Evolutionary conservation across 2,329 filamentous ascomycete genomes (phyloP).

Genomic region (Aspergillus alliaceus): DNA sequence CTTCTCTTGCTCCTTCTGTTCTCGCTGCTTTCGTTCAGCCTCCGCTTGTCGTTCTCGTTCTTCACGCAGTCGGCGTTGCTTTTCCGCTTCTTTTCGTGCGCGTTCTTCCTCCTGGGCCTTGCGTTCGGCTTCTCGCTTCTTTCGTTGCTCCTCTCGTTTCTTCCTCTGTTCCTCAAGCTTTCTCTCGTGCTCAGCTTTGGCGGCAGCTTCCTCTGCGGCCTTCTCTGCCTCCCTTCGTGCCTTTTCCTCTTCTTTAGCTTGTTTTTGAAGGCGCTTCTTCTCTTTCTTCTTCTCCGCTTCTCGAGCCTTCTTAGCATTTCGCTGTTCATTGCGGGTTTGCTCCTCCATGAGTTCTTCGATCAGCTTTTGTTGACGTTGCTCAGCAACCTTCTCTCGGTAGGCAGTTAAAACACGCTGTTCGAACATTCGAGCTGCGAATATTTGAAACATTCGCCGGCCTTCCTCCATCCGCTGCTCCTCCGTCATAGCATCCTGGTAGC

Average conservation of each 20-base stretch:
- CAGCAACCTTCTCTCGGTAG: slow-evolving; percentile 96
- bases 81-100: slow-evolving; percentile 80
- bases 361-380: slow-evolving; percentile 85
- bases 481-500: slow-evolving; percentile 81
- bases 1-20: slow-evolving; percentile 78
- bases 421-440: slow-evolving; percentile 98
- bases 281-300: slow-evolving; percentile 96
- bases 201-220: slow-evolving; percentile 79
- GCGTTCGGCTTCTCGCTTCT: slow-evolving; percentile 86
- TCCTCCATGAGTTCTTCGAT: slow-evolving; percentile 91
- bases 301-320: slow-evolving; percentile 88
- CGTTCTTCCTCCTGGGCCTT: slow-evolving; percentile 89
- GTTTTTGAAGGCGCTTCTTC: slow-evolving; percentile 85
- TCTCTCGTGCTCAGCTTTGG: slow-evolving; percentile 72
- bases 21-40: slow-evolving; percentile 77
- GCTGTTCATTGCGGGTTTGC: slow-evolving; percentile 69
- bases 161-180: slow-evolving; percentile 76
- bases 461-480: slow-evolving; percentile 99
- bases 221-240: slow-evolving; percentile 84
- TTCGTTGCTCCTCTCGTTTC: slow-evolving; percentile 85
- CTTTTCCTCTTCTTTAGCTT: slow-evolving; percentile 86
- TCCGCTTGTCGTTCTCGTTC: slow-evolving; percentile 85
- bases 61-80: slow-evolving; percentile 74
- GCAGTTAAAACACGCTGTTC: slow-evolving; percentile 94
- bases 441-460: slow-evolving; percentile 97